Evolutionary conservation across 441 rosid species (phyloP).

Genomic region (Pelargonium fulgidum): DNA sequence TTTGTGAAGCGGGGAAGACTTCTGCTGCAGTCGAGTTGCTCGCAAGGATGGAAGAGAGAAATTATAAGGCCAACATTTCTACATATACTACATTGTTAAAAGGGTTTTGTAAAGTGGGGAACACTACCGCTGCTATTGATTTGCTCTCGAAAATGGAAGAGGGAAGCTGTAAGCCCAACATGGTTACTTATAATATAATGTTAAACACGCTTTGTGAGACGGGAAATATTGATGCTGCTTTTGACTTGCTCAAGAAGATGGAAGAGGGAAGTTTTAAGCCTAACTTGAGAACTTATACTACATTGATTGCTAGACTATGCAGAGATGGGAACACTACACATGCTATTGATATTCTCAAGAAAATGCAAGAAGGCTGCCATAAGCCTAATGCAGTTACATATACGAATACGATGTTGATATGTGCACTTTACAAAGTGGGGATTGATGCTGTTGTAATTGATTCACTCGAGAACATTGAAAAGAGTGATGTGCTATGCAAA

Average conservation of each 20-base stretch:
- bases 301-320: background rate
- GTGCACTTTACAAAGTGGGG: slow-evolving; percentile 14
- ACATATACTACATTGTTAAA: background rate
- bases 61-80: background rate
- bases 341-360: slow-evolving; percentile 1
- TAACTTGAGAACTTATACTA: background rate
- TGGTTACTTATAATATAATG: background rate
- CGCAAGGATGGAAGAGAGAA: background rate
- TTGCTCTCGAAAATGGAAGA: background rate
- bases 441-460: background rate
- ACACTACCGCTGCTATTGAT: too few species aligned
- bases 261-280: background rate
- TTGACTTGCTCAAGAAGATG: background rate
- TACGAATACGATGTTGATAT: slow-evolving; percentile 5
- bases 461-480: too few species aligned
- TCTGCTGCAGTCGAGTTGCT: background rate
- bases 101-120: too few species aligned
- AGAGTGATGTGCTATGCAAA: too few species aligned
- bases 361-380: background rate
- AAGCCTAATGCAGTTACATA: slow-evolving; percentile 15
- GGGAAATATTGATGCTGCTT: background rate
- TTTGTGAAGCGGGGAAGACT: background rate
- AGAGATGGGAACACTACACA: background rate
- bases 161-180: background rate
- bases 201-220: background rate